phyloP scores from a whole-genome alignment of 2,329 filamentous ascomycete species.

The Fusarium odoratissimum region DNA sequence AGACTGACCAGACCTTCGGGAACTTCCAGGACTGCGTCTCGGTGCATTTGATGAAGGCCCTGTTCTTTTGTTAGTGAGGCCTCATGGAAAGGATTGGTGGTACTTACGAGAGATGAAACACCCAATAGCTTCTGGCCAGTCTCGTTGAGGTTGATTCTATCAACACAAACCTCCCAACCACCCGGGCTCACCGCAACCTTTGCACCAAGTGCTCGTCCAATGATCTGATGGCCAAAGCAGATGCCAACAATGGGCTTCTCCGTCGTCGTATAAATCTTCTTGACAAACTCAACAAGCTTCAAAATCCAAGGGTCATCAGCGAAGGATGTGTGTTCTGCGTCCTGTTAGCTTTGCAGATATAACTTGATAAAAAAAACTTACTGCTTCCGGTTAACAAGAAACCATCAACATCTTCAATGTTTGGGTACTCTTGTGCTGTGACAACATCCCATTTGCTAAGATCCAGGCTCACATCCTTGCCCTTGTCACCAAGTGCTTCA shows the following conservation, averaged over 20 bases:
- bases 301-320: conserved; percentile 56
- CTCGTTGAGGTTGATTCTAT: conserved; percentile 52
- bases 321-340: conserved; percentile 51
- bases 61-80: conserved; percentile 9
- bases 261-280: conserved; percentile 40
- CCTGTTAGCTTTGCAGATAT: not conserved
- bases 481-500: conserved; percentile 30
- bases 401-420: conserved; percentile 44
- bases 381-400: conserved; percentile 51
- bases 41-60: conserved; percentile 58
- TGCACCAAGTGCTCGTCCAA: conserved; percentile 55
- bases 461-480: conserved; percentile 37
- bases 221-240: conserved; percentile 61
- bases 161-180: conserved; percentile 58
- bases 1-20: conserved; percentile 53
- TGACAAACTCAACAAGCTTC: conserved; percentile 51
- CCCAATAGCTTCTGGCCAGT: conserved; percentile 52
- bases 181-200: conserved; percentile 51
- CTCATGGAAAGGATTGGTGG: accelerated
- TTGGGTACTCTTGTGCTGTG: conserved; percentile 44
- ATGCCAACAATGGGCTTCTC: conserved; percentile 54
- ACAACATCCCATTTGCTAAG: conserved; percentile 49
- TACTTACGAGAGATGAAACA: conserved; percentile 41
- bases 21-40: conserved; percentile 54
- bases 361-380: conserved; percentile 19